These are phyloP conservation scores for Annulohypoxylon truncatum DNA, from an alignment of 2,329 filamentous ascomycete species.

Conservation along the genomic window DNA sequence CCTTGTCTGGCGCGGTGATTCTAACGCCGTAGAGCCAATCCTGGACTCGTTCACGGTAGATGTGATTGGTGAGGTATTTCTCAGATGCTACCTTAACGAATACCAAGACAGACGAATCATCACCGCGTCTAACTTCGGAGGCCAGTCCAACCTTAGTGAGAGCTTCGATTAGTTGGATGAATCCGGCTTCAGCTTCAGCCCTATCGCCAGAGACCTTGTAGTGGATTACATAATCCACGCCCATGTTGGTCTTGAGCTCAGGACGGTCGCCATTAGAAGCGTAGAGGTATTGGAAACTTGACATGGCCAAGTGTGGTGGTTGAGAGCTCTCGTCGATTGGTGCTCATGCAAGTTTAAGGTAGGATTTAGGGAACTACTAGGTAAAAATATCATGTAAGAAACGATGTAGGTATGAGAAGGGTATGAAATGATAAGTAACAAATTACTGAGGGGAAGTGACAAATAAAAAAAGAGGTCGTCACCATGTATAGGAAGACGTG, in stretches of 20 bases:
- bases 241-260: conserved; percentile 51
- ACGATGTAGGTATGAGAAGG: background rate
- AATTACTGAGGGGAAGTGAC: background rate
- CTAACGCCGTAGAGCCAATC: conserved; percentile 95
- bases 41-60: conserved; percentile 87
- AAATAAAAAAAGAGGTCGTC: background rate
- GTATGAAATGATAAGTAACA: background rate
- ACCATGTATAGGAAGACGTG: background rate
- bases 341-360: background rate
- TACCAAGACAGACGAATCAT: conserved; percentile 79
- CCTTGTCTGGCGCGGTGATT: conserved; percentile 77
- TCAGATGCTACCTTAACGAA: conserved; percentile 85
- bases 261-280: conserved; percentile 46
- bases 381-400: background rate
- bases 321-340: background rate
- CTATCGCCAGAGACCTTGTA: conserved; percentile 78
- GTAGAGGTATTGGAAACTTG: conserved; percentile 44
- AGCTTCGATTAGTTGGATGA: conserved; percentile 80
- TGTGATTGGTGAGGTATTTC: conserved; percentile 78
- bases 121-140: conserved; percentile 86
- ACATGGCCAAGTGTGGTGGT: conserved; percentile 39
- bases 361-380: background rate
- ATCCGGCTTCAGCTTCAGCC: conserved; percentile 76
- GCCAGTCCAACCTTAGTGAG: conserved; percentile 84
- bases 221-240: conserved; percentile 89